Percentiles rank a stretch among this genome's conserved stretches.
Conservation (phyloP, 768 basidiomycete species). For the Termitomyces sp. region DNA sequence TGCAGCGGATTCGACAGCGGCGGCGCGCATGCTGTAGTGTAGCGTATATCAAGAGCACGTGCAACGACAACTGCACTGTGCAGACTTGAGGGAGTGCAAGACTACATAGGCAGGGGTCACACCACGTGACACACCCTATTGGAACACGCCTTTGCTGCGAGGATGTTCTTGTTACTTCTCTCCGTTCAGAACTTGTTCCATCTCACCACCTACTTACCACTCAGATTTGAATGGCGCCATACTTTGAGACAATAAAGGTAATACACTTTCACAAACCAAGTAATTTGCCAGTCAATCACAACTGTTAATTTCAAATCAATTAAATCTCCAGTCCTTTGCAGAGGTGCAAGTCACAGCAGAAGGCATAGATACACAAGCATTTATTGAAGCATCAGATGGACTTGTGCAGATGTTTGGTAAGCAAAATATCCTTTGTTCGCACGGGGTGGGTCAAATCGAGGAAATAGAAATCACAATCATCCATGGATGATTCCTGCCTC, state of each 20-base stretch:
- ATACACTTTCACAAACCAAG: constrained; percentile 11
- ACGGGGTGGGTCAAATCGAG: constrained; percentile 6
- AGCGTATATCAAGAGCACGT: too few species aligned
- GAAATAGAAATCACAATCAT: constrained; percentile 1
- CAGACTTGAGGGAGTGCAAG: too few species aligned
- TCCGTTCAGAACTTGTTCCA: background rate
- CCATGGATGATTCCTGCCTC: background rate
- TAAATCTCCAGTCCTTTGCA: constrained; percentile 64
- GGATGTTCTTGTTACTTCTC: too few species aligned
- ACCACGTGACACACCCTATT: background rate
- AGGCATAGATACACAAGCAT: constrained; percentile 76
- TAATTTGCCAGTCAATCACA: background rate
- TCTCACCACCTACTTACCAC: too few species aligned
- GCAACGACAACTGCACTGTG: too few species aligned
- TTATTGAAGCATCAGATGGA: constrained; percentile 88
- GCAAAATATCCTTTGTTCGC: constrained; percentile 12
- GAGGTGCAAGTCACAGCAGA: constrained; percentile 72
- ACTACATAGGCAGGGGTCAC: too few species aligned
- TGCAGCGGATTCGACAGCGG: too few species aligned
- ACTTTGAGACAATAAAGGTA: constrained; percentile 69
- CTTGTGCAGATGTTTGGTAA: constrained; percentile 69
- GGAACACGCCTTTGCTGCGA: background rate
- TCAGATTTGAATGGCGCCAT: constrained; percentile 35
- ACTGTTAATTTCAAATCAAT: too few species aligned
- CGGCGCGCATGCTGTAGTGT: too few species aligned